These are phyloP conservation scores for Apiospora marii DNA, from an alignment of 2,329 filamentous ascomycete species.

Conservation along the genomic window DNA sequence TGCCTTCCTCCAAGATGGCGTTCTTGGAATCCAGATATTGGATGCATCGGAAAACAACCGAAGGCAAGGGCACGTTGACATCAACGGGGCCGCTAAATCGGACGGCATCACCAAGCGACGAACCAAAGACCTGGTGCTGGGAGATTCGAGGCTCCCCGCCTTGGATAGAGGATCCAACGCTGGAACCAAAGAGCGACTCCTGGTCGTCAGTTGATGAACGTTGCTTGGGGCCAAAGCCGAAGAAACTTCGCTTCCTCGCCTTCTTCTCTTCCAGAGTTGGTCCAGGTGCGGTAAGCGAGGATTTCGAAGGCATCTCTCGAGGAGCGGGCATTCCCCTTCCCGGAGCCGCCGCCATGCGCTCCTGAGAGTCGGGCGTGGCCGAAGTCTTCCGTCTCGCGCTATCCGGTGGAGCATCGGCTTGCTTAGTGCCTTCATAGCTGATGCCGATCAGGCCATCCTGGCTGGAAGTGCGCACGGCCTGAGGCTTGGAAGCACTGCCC, in stretches of 20 bases:
- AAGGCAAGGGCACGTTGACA: conserved; percentile 79
- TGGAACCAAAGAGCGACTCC: conserved; percentile 62
- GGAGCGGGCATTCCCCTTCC: conserved; percentile 79
- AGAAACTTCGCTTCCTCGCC: conserved; percentile 79
- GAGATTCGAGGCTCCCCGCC: conserved; percentile 32
- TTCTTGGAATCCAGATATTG: conserved; percentile 88
- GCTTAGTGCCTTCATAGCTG: conserved; percentile 64
- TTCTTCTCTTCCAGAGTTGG: conserved; percentile 77
- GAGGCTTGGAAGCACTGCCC: conserved; percentile 44
- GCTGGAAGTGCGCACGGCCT: conserved; percentile 44
- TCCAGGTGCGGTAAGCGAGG: conserved; percentile 55
- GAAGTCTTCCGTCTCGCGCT: conserved; percentile 44
- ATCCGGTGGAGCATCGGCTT: conserved; percentile 56
- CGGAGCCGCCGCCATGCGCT: conserved; percentile 45
- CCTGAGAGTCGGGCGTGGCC: conserved; percentile 39
- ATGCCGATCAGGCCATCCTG: conserved; percentile 62
- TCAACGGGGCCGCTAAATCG: conserved; percentile 78
- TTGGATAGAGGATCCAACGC: conserved; percentile 51
- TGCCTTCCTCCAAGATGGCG: conserved; percentile 87
- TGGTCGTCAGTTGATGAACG: conserved; percentile 66
- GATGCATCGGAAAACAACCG: conserved; percentile 94
- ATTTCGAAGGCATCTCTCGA: conserved; percentile 73
- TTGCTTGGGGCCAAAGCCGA: conserved; percentile 71
- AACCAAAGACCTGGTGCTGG: conserved; percentile 81
- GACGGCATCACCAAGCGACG: conserved; percentile 85